Evolutionary conservation across 2,329 filamentous ascomycete species (phyloP), one percentile per base, ranked within the genome.

Genomic region (Talaromyces sp.): DNA sequence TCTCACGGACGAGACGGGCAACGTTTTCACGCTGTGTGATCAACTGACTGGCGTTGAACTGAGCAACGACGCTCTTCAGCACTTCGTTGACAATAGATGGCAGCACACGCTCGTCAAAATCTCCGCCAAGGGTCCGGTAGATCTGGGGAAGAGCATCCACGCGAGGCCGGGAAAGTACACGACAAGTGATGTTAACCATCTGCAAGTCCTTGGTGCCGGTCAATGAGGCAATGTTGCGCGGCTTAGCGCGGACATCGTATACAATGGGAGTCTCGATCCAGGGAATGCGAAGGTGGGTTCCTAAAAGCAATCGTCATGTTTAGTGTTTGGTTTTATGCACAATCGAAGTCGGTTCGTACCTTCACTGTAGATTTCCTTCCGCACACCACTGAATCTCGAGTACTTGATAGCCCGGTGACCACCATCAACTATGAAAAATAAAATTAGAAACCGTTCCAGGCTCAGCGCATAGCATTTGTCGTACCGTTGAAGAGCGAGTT

Each of bases 151-250:
- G 85, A 29, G 92, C 89, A 62, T 90, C 86, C 68, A 99, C 80
- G 53, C 91, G 86, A 51, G 94, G 94, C 66, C 91, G 83, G 54
- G 93, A 97, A 48, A 99, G 89, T 54, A 99, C 94, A 90, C 94
- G 93, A 78, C 94, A 99, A 70, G 93, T 99, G 73, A 99, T 97
- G 84, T 99, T 99, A 72, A 97, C 94, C 94, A 99, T 99, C 81
- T 99, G 94, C 77, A 99, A 80, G 77, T 99, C 94, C 82, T 99
- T 99, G 70, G 94, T 99, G 65, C 94, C 94, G 55, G 94, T 99
- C 63, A 99, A 85, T 62, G 94, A 97, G 63, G 94, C 89, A 66
- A 99, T 92, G 70, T 96, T 97, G 73, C 94, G 87, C 68, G 94
- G 94, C 82, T 93, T 97, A 55, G 94, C 94, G 77, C 94, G 93